Evolutionary conservation across 2,329 filamentous ascomycete species (phyloP).

Genomic region (Aspergillus novofumigatus): DNA sequence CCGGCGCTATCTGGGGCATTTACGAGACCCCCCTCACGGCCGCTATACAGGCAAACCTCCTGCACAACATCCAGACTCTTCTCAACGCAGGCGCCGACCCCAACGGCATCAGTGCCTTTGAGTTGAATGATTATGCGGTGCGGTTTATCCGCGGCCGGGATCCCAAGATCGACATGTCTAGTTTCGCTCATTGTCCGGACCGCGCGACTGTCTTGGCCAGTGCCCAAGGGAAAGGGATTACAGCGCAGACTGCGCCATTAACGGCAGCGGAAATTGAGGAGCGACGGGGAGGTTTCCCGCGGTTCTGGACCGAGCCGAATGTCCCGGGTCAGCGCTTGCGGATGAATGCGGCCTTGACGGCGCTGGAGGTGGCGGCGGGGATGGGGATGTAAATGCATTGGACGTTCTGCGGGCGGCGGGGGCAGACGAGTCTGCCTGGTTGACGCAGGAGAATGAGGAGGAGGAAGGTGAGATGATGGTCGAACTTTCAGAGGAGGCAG

Average conservation of each 20-base stretch:
- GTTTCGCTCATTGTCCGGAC: not conserved
- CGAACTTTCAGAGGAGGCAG: no score
- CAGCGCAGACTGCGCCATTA: not conserved
- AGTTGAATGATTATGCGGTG: not conserved
- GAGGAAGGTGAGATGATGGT: not conserved
- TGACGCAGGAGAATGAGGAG: not conserved
- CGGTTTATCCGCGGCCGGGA: not conserved
- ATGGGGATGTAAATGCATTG: not conserved
- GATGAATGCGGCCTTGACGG: conserved; percentile 1
- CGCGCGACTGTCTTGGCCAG: not conserved
- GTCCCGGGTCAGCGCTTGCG: conserved; percentile 5
- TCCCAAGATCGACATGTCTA: not conserved
- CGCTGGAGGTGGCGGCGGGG: conserved; percentile 2
- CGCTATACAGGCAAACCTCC: not conserved
- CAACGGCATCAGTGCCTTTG: not conserved
- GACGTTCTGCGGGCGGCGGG: not conserved
- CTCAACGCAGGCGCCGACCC: not conserved
- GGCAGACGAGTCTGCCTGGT: conserved; percentile 1
- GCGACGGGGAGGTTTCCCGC: not conserved
- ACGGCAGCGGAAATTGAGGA: not conserved
- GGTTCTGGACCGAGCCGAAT: conserved; percentile 7
- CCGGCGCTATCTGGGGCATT: not conserved
- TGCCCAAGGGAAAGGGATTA: not conserved
- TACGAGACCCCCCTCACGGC: not conserved
- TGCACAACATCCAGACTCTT: not conserved